phyloP scores from a whole-genome alignment of 495 filamentous ascomycete genomes.

The Wilcoxina mikolae region DNA sequence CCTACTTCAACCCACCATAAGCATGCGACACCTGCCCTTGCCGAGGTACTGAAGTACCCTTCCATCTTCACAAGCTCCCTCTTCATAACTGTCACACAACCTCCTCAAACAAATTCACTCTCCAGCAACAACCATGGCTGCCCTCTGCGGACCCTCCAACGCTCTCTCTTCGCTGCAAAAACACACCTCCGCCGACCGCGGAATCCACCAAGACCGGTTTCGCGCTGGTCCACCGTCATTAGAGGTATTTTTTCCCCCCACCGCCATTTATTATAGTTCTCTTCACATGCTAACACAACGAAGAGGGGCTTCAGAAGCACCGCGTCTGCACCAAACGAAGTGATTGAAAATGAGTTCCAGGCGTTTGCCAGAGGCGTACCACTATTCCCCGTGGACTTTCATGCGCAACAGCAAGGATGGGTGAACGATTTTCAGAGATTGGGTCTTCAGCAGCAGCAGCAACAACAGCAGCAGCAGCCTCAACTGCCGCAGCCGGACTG shows the following conservation, averaged over 20 bases:
- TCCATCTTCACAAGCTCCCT: not conserved
- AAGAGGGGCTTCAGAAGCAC: slow-evolving; percentile 14
- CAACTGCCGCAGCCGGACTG: slow-evolving; percentile 11
- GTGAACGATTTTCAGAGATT: slow-evolving; percentile 21
- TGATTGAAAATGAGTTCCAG: slow-evolving; percentile 16
- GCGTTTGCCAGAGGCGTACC: slow-evolving; percentile 10
- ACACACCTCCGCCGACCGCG: slow-evolving; percentile 60
- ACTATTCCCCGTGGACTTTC: not conserved
- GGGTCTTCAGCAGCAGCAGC: slow-evolving; percentile 12
- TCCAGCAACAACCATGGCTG: slow-evolving; percentile 3
- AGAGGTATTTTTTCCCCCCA: slow-evolving; percentile 34
- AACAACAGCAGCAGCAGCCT: slow-evolving; percentile 11
- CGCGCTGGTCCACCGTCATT: slow-evolving; percentile 38
- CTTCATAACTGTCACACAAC: not conserved
- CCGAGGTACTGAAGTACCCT: too few relatives aligned
- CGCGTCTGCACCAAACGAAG: not conserved
- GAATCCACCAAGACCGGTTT: slow-evolving; percentile 72
- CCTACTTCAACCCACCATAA: too few relatives aligned
- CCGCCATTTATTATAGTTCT: not conserved
- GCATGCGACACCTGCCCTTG: too few relatives aligned
- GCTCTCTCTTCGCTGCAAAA: slow-evolving; percentile 72
- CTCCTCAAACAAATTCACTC: too few relatives aligned
- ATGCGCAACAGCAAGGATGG: slow-evolving; percentile 6
- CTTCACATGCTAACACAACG: slow-evolving; percentile 3
- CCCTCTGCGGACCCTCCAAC: slow-evolving; percentile 79